These are phyloP conservation scores for Metschnikowia noctiluminum DNA, from an alignment of 805 yeast genomes.

Conservation along the genomic window DNA sequence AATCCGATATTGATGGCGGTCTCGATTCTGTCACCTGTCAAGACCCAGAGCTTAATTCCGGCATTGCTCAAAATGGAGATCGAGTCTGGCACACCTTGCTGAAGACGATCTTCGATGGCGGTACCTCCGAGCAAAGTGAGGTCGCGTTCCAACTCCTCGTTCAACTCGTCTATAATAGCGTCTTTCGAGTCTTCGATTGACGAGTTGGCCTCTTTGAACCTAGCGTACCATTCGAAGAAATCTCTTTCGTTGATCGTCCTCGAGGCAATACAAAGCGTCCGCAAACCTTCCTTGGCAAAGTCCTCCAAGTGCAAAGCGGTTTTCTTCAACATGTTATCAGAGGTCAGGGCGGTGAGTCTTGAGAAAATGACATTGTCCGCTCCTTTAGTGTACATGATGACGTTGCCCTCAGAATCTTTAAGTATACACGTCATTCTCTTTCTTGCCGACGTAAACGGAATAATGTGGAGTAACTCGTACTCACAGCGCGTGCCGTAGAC, in stretches of 20 bases:
- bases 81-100: constrained; percentile 74
- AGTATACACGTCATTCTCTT: constrained; percentile 77
- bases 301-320: constrained; percentile 65
- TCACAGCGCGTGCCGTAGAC: constrained; percentile 44
- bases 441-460: constrained; percentile 68
- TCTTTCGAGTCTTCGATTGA: constrained; percentile 58
- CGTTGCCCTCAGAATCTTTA: constrained; percentile 38
- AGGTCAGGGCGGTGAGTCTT: constrained; percentile 35
- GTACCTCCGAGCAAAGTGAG: constrained; percentile 69
- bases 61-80: constrained; percentile 64
- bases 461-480: constrained; percentile 50
- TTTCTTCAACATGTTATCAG: constrained; percentile 45
- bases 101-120: constrained; percentile 77
- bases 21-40: constrained; percentile 80
- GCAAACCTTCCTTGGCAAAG: constrained; percentile 72
- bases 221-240: constrained; percentile 53
- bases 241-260: constrained; percentile 43
- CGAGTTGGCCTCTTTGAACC: constrained; percentile 57
- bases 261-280: constrained; percentile 71
- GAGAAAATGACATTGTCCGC: constrained; percentile 69
- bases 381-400: constrained; percentile 60
- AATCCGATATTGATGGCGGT: constrained; percentile 84
- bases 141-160: constrained; percentile 57
- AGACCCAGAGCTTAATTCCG: constrained; percentile 79
- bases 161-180: constrained; percentile 47